phyloP scores from a whole-genome alignment of 192 early-diverging fungal species.

The Podila minutissima region DNA sequence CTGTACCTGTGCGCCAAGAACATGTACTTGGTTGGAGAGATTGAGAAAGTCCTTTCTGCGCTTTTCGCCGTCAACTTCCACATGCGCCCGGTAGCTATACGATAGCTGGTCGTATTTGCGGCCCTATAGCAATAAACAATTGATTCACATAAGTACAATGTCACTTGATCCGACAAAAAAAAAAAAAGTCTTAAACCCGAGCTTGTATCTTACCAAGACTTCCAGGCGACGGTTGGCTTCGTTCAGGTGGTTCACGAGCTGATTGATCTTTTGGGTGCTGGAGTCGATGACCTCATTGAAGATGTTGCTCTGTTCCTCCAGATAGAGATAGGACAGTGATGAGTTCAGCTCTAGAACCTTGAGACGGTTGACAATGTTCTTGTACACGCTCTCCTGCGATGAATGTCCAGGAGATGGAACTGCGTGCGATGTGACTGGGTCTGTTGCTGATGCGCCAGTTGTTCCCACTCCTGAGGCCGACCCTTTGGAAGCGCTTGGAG shows the following conservation, averaged over 20 bases:
- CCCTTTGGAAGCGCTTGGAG: constrained; percentile 18
- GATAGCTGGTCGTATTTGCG: constrained; percentile 60
- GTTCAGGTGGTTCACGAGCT: constrained; percentile 74
- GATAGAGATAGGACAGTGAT: constrained; percentile 75
- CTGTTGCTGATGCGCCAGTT: constrained; percentile 11
- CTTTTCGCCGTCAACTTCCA: constrained; percentile 54
- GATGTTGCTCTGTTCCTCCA: constrained; percentile 81
- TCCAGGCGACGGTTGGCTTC: constrained; percentile 71
- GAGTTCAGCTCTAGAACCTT: constrained; percentile 82
- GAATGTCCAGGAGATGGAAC: constrained; percentile 28
- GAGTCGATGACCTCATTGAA: constrained; percentile 72
- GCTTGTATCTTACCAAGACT: constrained; percentile 55
- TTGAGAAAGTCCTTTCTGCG: constrained; percentile 51
- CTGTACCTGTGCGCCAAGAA: constrained; percentile 57
- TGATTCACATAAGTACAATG: neutral
- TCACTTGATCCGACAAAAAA: neutral
- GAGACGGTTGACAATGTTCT: constrained; percentile 90
- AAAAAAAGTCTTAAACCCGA: neutral
- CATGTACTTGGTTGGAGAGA: constrained; percentile 53
- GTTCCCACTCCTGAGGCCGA: constrained; percentile 20
- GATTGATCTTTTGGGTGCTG: constrained; percentile 70
- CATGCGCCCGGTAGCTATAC: constrained; percentile 42
- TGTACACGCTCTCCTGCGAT: constrained; percentile 82
- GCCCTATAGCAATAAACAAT: constrained; percentile 31
- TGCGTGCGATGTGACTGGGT: constrained; percentile 7